Base-by-base conservation (phyloP, 768 basidiomycete genomes). In the Termitomyces sp. region DNA sequence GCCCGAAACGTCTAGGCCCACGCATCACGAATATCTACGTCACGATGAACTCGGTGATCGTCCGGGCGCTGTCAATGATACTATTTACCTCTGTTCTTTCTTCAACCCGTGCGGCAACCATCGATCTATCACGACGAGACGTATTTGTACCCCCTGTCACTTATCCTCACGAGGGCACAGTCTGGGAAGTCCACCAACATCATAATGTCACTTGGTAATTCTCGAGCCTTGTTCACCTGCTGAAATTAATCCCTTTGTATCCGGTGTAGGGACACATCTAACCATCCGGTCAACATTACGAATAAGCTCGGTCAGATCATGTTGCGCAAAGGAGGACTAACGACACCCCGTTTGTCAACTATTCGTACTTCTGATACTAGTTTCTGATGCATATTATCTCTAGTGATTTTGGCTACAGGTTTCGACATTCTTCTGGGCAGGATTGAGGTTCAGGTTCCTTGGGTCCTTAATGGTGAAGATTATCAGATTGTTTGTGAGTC, bases 121-220 rank as follows among this genome's bases (percentile, higher is more conserved):
- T 41, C 5, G 38, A 46, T 35, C 23, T 52, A 10, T 40, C 45
- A 10, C 41, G 13, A 5, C 69, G 73, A 35, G 78, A 79, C 53
- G 76, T 78, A 0, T 79, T 66, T 61, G 68, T 61, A 0, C 77
- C 77, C 2, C 59, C 56, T 5, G 64, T 79, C 49, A 61, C 42
- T 9, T 68, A 55, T 25, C 77, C 77, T 4, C 39, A 56, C 16
- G 48, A 56, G 9, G 63, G 45, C n/a, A 67, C 70, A 27, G 56
- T 68, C 29, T 79, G 78, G 77, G 41, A 35, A n/a, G 63, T 65
- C n/a, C 71, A 72, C 2, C n/a, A 59, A 20, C 66, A 45, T 7
- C 74, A 70, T 56, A 68, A 62, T 38, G 75, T 79, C 56, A 70
- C 67, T 32, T 79, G 77, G 77, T 70, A 58, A 45, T 63, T 58